These are phyloP conservation scores for Colletotrichum siamense DNA, from an alignment of 2,329 filamentous ascomycete species.

Conservation along the genomic window DNA sequence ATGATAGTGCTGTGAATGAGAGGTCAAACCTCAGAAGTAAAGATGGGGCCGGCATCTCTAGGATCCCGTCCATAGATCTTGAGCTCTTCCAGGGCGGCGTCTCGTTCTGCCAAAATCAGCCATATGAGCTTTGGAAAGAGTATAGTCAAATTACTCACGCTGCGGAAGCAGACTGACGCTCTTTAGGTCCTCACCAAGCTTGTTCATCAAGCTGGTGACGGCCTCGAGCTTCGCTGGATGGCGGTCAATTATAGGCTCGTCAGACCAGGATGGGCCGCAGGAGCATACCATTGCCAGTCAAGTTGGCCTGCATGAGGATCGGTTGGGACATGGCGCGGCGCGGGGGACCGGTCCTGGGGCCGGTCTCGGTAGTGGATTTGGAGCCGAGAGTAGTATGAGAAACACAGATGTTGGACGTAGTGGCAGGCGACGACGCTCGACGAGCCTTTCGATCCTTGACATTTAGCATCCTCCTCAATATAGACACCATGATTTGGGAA, in stretches of 20 bases:
- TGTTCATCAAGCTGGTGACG: constrained; percentile 68
- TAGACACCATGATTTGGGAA: background rate
- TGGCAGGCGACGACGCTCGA: background rate
- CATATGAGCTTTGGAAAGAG: constrained; percentile 63
- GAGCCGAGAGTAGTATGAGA: background rate
- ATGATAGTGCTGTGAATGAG: background rate
- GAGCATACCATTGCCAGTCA: constrained; percentile 7
- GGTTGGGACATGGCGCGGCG: constrained; percentile 9
- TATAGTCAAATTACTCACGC: constrained; percentile 42
- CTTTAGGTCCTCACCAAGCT: constrained; percentile 66
- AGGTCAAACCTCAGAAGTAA: constrained; percentile 71
- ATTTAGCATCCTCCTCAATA: constrained; percentile 9
- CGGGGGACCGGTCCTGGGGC: background rate
- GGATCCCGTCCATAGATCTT: constrained; percentile 81
- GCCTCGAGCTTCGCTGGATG: constrained; percentile 69
- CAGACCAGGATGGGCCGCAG: background rate
- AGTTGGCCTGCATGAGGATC: constrained; percentile 5
- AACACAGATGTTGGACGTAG: background rate
- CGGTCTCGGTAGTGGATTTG: background rate
- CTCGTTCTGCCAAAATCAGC: constrained; percentile 58
- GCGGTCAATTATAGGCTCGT: constrained; percentile 13
- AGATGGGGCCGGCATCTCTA: constrained; percentile 79
- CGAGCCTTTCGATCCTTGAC: background rate
- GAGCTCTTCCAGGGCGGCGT: constrained; percentile 67
- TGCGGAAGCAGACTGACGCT: constrained; percentile 56